phyloP scores from a whole-genome alignment of 1,139 yeast genomes.

The Diutina sp. region DNA sequence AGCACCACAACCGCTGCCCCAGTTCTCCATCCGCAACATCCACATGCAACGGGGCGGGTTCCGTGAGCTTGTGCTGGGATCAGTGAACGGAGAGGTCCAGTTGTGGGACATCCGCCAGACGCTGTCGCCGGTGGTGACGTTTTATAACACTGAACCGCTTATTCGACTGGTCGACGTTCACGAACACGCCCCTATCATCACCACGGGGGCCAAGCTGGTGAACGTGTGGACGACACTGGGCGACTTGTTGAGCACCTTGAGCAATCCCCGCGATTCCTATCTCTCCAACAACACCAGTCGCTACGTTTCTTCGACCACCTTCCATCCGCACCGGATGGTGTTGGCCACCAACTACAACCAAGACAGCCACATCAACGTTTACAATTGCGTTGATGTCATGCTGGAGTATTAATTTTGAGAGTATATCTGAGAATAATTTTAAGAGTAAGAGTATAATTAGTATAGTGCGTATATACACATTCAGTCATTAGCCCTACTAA shows the following conservation, averaged over 20 bases:
- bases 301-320: constrained; percentile 53
- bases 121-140: constrained; percentile 52
- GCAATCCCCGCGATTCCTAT: constrained; percentile 37
- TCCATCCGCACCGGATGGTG: constrained; percentile 95
- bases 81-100: constrained; percentile 71
- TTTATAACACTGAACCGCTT: constrained; percentile 42
- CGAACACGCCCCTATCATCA: constrained; percentile 91
- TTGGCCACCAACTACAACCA: constrained; percentile 78
- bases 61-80: constrained; percentile 78
- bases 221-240: constrained; percentile 86
- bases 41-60: constrained; percentile 97
- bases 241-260: constrained; percentile 49
- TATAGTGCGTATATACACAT: too few relatives aligned
- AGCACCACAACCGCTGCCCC: constrained; percentile 10
- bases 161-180: constrained; percentile 74
- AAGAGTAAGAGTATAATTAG: too few relatives aligned
- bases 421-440: background rate
- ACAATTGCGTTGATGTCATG: constrained; percentile 17
- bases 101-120: constrained; percentile 81
- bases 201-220: constrained; percentile 75
- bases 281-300: constrained; percentile 32
- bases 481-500: background rate
- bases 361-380: constrained; percentile 62
- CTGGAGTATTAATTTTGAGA: background rate
- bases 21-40: constrained; percentile 59